Percentiles rank a stretch among this genome's conserved stretches.
phyloP scores from a whole-genome alignment of 1,139 yeast genomes.

The Yamadazyma atmosphaerica region DNA sequence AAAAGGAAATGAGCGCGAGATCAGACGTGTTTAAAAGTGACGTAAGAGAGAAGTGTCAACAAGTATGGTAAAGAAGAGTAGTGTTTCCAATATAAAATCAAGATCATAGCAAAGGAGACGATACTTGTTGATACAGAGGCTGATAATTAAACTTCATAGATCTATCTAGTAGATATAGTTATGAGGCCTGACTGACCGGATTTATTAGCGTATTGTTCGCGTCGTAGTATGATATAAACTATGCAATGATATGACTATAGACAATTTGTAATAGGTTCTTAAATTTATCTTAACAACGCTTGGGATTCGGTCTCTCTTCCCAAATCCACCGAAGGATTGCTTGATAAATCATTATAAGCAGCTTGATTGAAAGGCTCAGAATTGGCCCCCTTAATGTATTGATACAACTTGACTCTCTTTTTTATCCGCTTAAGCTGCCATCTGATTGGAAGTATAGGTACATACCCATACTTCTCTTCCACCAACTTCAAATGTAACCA shows the following conservation, averaged over 20 bases:
- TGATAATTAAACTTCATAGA: no score
- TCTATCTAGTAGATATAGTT: no score
- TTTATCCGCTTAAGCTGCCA: constrained; percentile 59
- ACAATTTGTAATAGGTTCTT: background rate
- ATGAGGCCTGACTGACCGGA: no score
- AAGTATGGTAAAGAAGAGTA: no score
- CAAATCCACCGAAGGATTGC: constrained; percentile 10
- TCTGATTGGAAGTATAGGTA: constrained; percentile 59
- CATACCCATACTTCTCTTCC: constrained; percentile 64
- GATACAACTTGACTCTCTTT: constrained; percentile 43
- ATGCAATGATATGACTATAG: background rate
- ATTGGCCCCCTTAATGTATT: constrained; percentile 9
- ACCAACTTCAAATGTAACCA: constrained; percentile 51
- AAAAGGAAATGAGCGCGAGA: no score
- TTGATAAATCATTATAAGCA: constrained; percentile 11
- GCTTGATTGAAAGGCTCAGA: constrained; percentile 1
- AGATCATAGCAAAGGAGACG: no score
- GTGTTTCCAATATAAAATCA: no score
- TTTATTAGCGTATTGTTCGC: no score
- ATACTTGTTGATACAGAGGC: no score
- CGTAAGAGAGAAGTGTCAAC: no score
- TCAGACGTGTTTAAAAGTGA: no score
- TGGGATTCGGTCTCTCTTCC: constrained; percentile 4
- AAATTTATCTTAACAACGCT: constrained; percentile 14
- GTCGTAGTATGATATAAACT: no score